Base-by-base conservation (phyloP, 768 basidiomycete genomes). In the Lactifluus piperatus region DNA sequence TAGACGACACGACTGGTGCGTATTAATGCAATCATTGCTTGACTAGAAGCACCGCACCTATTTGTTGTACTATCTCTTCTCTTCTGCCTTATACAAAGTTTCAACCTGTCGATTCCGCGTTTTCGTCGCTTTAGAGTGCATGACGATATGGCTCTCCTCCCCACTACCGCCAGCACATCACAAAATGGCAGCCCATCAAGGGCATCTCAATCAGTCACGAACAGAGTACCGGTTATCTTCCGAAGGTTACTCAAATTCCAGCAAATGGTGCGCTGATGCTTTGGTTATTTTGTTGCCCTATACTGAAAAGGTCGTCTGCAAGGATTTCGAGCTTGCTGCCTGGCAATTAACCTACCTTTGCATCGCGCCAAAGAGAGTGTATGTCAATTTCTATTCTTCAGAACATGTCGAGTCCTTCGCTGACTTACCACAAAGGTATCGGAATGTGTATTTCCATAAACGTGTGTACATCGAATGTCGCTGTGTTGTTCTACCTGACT, bases 381-480 rank as follows among this genome's bases (percentile, higher is more conserved):
- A 67, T 71, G 83, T 69, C 5, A 22, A 7, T 30, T 14, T n/a
- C 10, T 24, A 32, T 29, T 20, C 53, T 63, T 63, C 65, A 58
- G 65, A 59, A 49, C 57, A 49, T 57, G 10, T 36, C 22, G 26
- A 29, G 20, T 26, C 18, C 34, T 37, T 16, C 20, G 5, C 55
- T 63, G 68, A 64, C 50, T 22, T 51, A 43, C 20, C 46, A 29
- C 10, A 9, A 66, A 92, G 90, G 18, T 94, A 97, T 72, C 86
- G 93, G 51, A 95, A 97, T 73, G 94, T 97, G 7, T 98, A 97
- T 71, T 97, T 94, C 69, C 94, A 97, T 74, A 94, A 94, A 74
- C 91, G 94, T 94, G 69, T 68, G 85, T 72, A 32, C 24, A 22
- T 27, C 36, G 2, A 24, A 10, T 24, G 27, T 51, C 32, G 13